A percentile compares a stretch with the other conserved stretches of the same genome.
Evolutionary conservation across 495 filamentous ascomycete genomes (phyloP).

Genomic region (Neurospora terricola): DNA sequence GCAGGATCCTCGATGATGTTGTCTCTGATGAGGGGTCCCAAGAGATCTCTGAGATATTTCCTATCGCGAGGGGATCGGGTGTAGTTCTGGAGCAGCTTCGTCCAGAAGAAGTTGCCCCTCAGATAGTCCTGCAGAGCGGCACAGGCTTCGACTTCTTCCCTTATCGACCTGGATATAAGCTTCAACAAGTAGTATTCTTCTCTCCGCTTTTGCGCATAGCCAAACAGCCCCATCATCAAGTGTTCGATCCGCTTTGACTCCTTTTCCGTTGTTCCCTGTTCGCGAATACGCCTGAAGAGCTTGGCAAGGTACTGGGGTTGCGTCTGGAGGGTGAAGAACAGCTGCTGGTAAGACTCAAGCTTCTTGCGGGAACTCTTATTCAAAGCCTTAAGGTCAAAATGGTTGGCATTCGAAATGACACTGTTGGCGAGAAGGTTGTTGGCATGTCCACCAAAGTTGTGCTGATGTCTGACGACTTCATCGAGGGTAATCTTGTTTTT

Average conservation of each 20-base stretch:
- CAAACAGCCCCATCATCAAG: conserved; percentile 93
- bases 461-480: conserved; percentile 95
- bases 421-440: conserved; percentile 78
- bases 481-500: conserved; percentile 99
- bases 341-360: conserved; percentile 90
- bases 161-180: conserved; percentile 69
- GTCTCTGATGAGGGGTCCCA: conserved; percentile 73
- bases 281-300: conserved; percentile 73
- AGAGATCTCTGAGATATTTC: conserved; percentile 77
- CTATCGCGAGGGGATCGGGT: conserved; percentile 85
- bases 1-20: conserved; percentile 86
- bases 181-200: conserved; percentile 97
- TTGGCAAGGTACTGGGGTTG: conserved; percentile 89
- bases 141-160: conserved; percentile 76
- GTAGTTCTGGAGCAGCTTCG: conserved; percentile 75
- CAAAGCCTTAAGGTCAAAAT: conserved; percentile 91
- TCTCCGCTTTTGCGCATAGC: conserved; percentile 89
- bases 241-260: conserved; percentile 87
- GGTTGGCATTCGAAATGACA: conserved; percentile 78
- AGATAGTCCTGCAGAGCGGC: conserved; percentile 71
- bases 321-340: conserved; percentile 96
- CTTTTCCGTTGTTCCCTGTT: conserved; percentile 79
- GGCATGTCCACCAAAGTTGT: conserved; percentile 87
- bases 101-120: conserved; percentile 87
- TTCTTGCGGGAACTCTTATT: conserved; percentile 95